A percentile compares a stretch with the other conserved stretches of the same genome.
phyloP scores from a whole-genome alignment of 169 alveolate genomes.

The Hammondia hammondi region DNA sequence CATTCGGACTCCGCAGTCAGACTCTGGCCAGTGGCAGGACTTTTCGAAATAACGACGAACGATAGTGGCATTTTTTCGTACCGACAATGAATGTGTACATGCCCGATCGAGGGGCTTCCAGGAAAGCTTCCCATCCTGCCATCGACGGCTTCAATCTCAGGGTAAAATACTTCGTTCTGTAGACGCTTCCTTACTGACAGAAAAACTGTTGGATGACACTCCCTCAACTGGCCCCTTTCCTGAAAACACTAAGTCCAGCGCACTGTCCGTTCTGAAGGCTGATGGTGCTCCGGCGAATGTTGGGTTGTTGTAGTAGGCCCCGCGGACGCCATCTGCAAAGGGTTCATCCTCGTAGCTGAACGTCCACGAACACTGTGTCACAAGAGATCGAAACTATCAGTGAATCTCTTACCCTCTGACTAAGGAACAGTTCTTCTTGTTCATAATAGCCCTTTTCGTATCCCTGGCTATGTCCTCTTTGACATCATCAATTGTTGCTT shows the following conservation, averaged over 20 bases:
- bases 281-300: conserved; percentile 81
- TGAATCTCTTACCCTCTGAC: conserved; percentile 71
- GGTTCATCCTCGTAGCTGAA: conserved; percentile 77
- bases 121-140: conserved; percentile 79
- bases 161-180: neutral
- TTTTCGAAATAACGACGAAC: neutral
- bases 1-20: conserved; percentile 77
- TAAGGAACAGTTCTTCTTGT: conserved; percentile 77
- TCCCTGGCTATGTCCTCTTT: conserved; percentile 78
- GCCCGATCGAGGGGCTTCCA: conserved; percentile 80
- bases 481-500: conserved; percentile 76
- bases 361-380: neutral
- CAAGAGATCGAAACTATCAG: neutral
- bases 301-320: conserved; percentile 79
- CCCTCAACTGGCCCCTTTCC: conserved; percentile 85
- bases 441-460: conserved; percentile 64
- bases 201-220: conserved; percentile 83
- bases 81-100: conserved; percentile 56
- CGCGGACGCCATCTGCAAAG: conserved; percentile 80
- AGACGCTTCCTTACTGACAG: conserved; percentile 68
- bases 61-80: neutral
- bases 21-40: neutral
- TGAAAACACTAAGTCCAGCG: conserved; percentile 81
- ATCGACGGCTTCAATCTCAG: neutral
- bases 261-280: conserved; percentile 80